Evolutionary conservation across 108 stramenopile genomes (phyloP).

Genomic region (Chaetoceros muelleri): DNA sequence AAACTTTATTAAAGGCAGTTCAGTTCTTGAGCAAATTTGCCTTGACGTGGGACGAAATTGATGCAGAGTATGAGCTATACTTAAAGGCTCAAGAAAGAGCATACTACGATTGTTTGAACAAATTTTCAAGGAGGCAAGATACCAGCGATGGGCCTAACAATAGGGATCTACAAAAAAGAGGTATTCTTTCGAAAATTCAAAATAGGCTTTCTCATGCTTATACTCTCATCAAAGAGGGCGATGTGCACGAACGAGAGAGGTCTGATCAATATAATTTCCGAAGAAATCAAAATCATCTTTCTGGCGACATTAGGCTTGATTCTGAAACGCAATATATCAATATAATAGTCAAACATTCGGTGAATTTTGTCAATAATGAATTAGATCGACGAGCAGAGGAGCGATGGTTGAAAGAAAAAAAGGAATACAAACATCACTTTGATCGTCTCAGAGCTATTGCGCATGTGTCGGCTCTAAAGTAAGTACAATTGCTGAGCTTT

Average conservation of each 20-base stretch:
- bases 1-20: slow-evolving; percentile 43
- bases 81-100: slow-evolving; percentile 42
- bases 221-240: slow-evolving; percentile 64
- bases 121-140: slow-evolving; percentile 23
- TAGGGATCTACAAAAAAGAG: slow-evolving; percentile 3
- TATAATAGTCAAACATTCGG: slow-evolving; percentile 67
- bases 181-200: slow-evolving; percentile 27
- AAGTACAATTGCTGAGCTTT: slow-evolving; percentile 8
- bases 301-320: slow-evolving; percentile 24
- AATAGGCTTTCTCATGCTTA: slow-evolving; percentile 66
- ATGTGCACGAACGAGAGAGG: slow-evolving; percentile 9
- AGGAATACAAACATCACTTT: too few species aligned
- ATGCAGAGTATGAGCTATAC: slow-evolving; percentile 49
- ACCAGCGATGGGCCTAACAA: slow-evolving; percentile 21
- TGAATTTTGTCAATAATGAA: slow-evolving; percentile 62
- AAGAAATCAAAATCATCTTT: slow-evolving; percentile 17
- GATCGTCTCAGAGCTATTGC: too few species aligned
- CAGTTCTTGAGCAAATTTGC: slow-evolving; percentile 18
- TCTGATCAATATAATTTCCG: slow-evolving; percentile 32
- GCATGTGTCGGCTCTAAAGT: not conserved
- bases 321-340: slow-evolving; percentile 57
- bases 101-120: slow-evolving; percentile 48
- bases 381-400: slow-evolving; percentile 57
- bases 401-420: slow-evolving; percentile 47
- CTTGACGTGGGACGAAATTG: slow-evolving; percentile 22